A percentile compares a stretch with the other conserved stretches of the same genome.
phyloP scores from a whole-genome alignment of 106 monocot genomes.

The Vanilla planifolia region DNA sequence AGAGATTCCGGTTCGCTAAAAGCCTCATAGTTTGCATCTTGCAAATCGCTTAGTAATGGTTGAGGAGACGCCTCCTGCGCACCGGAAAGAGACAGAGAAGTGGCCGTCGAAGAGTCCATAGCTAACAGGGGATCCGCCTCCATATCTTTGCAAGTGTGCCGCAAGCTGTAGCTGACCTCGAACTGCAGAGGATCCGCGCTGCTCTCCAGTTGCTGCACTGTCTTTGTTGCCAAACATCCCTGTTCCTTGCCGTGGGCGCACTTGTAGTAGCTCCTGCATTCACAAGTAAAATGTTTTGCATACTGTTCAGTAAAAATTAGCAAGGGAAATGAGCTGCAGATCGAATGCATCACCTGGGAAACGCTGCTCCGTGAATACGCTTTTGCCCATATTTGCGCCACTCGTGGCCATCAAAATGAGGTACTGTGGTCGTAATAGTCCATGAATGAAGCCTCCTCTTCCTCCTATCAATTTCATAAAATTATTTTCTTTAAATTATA shows the following conservation, averaged over 20 bases:
- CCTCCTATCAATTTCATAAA: too few relatives aligned
- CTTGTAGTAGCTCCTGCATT: constrained; percentile 28
- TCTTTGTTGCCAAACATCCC: constrained; percentile 25
- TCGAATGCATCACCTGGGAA: constrained; percentile 1
- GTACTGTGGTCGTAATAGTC: neutral
- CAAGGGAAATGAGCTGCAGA: too few relatives aligned
- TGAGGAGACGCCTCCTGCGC: too few relatives aligned
- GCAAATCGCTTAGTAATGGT: too few relatives aligned
- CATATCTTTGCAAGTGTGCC: constrained; percentile 25
- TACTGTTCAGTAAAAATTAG: neutral
- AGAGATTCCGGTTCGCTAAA: too few relatives aligned
- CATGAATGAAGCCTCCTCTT: constrained; percentile 11
- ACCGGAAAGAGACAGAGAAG: too few relatives aligned
- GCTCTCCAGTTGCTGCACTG: constrained; percentile 11
- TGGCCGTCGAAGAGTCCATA: too few relatives aligned
- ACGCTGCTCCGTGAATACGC: neutral
- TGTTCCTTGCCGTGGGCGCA: constrained; percentile 23
- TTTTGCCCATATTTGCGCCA: constrained; percentile 18
- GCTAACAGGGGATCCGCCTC: too few relatives aligned
- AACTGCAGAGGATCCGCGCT: constrained; percentile 8
- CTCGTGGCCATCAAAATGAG: constrained; percentile 8
- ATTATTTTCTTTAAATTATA: too few relatives aligned
- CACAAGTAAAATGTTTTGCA: neutral
- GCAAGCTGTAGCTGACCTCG: constrained; percentile 13
- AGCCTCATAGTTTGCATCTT: too few relatives aligned